Conservation (phyloP, 805 yeast genomes). For the Grigorovia jiainica region DNA sequence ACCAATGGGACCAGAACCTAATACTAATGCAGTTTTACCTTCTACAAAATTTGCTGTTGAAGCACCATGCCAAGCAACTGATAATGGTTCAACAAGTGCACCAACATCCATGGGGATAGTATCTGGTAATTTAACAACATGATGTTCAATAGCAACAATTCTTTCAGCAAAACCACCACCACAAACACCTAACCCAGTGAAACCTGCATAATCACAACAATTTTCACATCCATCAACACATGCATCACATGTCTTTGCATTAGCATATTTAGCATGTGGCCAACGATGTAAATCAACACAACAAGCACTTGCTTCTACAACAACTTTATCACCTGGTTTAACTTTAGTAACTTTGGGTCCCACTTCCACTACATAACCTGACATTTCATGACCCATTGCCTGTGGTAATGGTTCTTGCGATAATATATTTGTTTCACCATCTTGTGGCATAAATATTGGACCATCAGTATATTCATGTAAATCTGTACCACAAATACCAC, state of each 20-base stretch:
- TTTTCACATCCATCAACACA: constrained; percentile 47
- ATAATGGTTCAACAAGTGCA: constrained; percentile 48
- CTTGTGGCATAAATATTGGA: constrained; percentile 45
- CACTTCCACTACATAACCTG: constrained; percentile 36
- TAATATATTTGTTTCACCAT: constrained; percentile 29
- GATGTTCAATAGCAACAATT: constrained; percentile 33
- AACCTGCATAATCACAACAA: constrained; percentile 39
- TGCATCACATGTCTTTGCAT: constrained; percentile 9
- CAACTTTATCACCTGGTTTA: constrained; percentile 50
- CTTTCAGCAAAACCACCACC: constrained; percentile 49
- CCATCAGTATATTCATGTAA: constrained; percentile 47
- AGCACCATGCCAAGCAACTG: constrained; percentile 52
- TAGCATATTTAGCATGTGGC: constrained; percentile 23
- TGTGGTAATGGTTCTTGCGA: constrained; percentile 35
- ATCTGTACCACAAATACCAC: constrained; percentile 58
- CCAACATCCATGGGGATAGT: constrained; percentile 42
- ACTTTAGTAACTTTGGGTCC: constrained; percentile 39
- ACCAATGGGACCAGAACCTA: constrained; percentile 60
- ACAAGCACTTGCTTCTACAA: constrained; percentile 50
- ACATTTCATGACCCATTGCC: constrained; percentile 45
- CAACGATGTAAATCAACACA: constrained; percentile 40
- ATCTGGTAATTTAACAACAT: constrained; percentile 35
- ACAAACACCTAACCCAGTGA: constrained; percentile 47
- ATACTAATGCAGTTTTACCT: constrained; percentile 40
- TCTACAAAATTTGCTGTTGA: constrained; percentile 35